These are phyloP conservation scores for Chytriomyces confervae DNA, from an alignment of 192 early-diverging fungal species.

Conservation along the genomic window DNA sequence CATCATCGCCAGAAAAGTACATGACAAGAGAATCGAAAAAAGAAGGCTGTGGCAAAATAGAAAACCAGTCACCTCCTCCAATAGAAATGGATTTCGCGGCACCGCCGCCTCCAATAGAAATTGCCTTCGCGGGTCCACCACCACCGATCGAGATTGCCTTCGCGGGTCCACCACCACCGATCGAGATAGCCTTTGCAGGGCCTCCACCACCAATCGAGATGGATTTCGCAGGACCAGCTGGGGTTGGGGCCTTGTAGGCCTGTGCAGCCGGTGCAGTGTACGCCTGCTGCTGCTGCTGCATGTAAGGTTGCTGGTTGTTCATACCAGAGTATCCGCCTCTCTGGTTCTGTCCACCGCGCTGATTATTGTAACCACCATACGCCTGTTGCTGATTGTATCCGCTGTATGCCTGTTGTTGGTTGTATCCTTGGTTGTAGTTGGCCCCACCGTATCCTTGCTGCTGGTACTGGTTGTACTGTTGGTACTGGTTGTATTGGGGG, in stretches of 20 bases:
- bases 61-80: constrained; percentile 15
- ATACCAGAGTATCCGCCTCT: constrained; percentile 27
- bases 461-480: constrained; percentile 1
- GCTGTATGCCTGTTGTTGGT: neutral
- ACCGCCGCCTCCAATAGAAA: constrained; percentile 34
- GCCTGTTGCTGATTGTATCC: constrained; percentile 13
- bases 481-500: constrained; percentile 26
- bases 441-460: neutral
- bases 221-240: constrained; percentile 33
- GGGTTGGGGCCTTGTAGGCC: constrained; percentile 29
- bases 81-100: constrained; percentile 44
- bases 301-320: constrained; percentile 35
- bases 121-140: constrained; percentile 32
- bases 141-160: constrained; percentile 37
- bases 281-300: constrained; percentile 38
- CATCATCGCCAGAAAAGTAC: too few species aligned
- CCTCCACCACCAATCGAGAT: constrained; percentile 41
- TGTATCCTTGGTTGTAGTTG: neutral
- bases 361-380: constrained; percentile 13
- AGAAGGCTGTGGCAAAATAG: neutral
- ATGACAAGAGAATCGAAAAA: too few species aligned
- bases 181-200: constrained; percentile 25
- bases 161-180: constrained; percentile 32
- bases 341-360: constrained; percentile 23
- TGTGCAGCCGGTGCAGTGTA: constrained; percentile 42